phyloP scores from a whole-genome alignment of 441 rosid species.

The Croton setiger region DNA sequence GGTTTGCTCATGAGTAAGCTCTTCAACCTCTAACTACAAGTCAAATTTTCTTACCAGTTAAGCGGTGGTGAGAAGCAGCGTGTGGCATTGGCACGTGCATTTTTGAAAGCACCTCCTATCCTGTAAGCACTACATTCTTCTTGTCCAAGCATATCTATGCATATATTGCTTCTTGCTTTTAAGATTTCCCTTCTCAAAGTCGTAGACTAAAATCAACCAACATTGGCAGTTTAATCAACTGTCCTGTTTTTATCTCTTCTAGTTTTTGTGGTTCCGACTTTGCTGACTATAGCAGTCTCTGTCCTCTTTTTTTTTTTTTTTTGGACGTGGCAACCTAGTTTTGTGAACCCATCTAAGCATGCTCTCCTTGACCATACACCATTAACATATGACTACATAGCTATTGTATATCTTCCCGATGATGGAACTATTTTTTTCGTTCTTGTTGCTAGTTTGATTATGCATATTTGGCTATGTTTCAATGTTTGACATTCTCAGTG shows the following conservation, averaged over 20 bases:
- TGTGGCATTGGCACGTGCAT: slow-evolving; percentile 94
- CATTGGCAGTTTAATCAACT: not conserved
- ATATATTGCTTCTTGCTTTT: not conserved
- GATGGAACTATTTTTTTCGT: not conserved
- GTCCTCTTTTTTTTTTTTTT: too few species aligned
- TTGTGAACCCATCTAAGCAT: not conserved
- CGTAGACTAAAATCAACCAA: not conserved
- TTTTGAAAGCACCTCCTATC: slow-evolving; percentile 83
- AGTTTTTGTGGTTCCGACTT: not conserved
- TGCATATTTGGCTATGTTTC: not conserved
- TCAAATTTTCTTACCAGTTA: slow-evolving; percentile 46
- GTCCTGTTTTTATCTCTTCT: not conserved
- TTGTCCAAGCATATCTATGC: not conserved
- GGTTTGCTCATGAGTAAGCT: slow-evolving; percentile 1
- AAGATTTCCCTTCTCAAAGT: not conserved
- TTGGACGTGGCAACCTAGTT: too few species aligned
- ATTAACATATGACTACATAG: not conserved
- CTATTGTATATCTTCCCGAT: not conserved
- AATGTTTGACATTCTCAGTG: not conserved
- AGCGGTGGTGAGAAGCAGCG: slow-evolving; percentile 99
- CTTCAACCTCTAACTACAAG: slow-evolving; percentile 14
- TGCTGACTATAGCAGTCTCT: too few species aligned
- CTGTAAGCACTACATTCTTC: slow-evolving; percentile 52
- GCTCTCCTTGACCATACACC: not conserved
- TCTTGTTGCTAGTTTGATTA: not conserved